Base-by-base conservation (phyloP, 176 grass and related monocot genomes). In the Dactylis glomerata region DNA sequence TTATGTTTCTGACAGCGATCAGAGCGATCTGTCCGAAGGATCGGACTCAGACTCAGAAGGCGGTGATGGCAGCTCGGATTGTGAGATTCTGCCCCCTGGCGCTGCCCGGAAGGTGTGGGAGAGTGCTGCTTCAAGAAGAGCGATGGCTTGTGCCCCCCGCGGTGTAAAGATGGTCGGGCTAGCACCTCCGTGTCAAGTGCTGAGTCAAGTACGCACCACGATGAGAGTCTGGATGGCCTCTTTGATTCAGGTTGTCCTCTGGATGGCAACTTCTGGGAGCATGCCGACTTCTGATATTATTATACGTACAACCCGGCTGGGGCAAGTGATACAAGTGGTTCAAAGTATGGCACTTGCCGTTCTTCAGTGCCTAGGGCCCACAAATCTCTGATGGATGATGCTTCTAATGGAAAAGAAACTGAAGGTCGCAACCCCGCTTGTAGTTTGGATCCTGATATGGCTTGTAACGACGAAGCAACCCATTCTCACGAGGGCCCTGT, bases 61-160 rank as follows among this genome's bases (percentile, higher is more conserved):
- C 6, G 51, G 79, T 1, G 41, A 76, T 65, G 84, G 76, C 37
- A 62, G 41, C 27, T 99, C 91, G 40, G 96, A 99, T 88, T 96
- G 89, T 76, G 93, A 99, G 81, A 90, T 99, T 50, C 72, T 98
- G 9, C 11, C 26, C 58, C 30, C 58, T 27, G 89, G 87, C 65
- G 45, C 40, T 0, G 90, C 91, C 19, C 91, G 93, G 14, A 79
- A 90, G 81, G 32, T 68, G 74, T 99, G 93, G 96, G 93, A 99
- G 90, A 88, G 54, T 5, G 93, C 96, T 81, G 86, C 92, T 82
- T 93, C 68, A 14, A 99, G 70, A 24, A 96, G 80, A 71, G 83
- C 70, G 38, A 78, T 36, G 23, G 71, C 75, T 78, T 72, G 69
- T n/a, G 70, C 27, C 26, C 52, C 38, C 81, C n/a, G 28, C 23